These are phyloP conservation scores for Lathyrus sativus DNA, from an alignment of 306 rosid genomes.

Conservation along the genomic window DNA sequence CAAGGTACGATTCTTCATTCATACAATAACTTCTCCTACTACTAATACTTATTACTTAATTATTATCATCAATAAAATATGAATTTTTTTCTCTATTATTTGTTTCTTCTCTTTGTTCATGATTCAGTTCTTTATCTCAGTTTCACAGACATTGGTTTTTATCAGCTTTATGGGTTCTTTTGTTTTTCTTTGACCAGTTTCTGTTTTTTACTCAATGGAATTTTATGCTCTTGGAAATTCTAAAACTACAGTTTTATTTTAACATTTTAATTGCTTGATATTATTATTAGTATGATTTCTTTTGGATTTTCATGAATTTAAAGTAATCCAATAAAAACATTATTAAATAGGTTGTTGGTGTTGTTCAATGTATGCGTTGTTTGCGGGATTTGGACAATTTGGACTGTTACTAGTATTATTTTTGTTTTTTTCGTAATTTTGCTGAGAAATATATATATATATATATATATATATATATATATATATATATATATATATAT, in stretches of 20 bases:
- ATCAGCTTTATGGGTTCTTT: constrained; percentile 32
- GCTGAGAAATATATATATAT: constrained; percentile 47
- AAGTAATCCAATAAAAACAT: constrained; percentile 32
- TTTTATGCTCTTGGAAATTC: constrained; percentile 45
- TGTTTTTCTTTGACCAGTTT: constrained; percentile 34
- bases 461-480: too few relatives aligned
- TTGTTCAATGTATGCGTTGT: constrained; percentile 30
- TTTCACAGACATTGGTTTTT: constrained; percentile 44
- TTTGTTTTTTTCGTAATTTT: constrained; percentile 42
- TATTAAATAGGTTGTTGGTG: constrained; percentile 32
- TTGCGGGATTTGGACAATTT: constrained; percentile 31
- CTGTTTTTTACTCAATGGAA: constrained; percentile 35
- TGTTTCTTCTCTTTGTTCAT: constrained; percentile 13
- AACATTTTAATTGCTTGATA: constrained; percentile 42
- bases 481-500: too few relatives aligned
- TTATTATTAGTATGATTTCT: constrained; percentile 29
- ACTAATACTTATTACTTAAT: neutral
- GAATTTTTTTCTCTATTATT: constrained; percentile 35
- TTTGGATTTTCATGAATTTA: constrained; percentile 37
- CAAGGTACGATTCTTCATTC: constrained; percentile 64
- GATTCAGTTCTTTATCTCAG: constrained; percentile 36
- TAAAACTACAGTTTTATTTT: constrained; percentile 36
- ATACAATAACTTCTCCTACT: neutral
- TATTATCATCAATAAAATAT: constrained; percentile 6
- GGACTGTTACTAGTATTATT: constrained; percentile 28